Conservation (phyloP, 116 monocot species). For the Cymodocea nodosa region DNA sequence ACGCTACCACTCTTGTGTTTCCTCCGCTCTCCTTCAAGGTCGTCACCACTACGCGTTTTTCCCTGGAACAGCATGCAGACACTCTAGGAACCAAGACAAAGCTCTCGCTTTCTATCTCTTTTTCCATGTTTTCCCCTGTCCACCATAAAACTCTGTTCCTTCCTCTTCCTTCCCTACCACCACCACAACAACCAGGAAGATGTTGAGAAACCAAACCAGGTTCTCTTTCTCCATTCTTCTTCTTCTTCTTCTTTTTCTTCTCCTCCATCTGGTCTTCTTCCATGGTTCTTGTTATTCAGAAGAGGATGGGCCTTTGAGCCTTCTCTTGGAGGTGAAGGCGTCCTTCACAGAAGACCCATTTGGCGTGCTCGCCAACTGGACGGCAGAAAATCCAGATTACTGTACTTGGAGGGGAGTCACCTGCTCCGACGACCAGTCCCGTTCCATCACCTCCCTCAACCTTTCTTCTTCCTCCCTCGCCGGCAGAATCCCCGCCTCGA, state of each 20-base stretch:
- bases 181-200: background rate
- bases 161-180: background rate
- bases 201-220: background rate
- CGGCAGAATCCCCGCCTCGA: slow-evolving; percentile 30
- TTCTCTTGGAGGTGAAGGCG: slow-evolving; percentile 42
- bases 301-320: background rate
- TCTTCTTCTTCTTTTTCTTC: background rate
- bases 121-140: background rate
- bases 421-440: slow-evolving; percentile 15
- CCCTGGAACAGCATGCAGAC: too few species aligned
- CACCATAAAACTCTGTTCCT: background rate
- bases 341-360: slow-evolving; percentile 57
- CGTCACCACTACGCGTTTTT: too few species aligned
- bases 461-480: slow-evolving; percentile 38
- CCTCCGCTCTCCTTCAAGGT: too few species aligned
- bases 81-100: too few species aligned
- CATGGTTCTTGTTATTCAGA: background rate
- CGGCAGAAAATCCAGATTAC: slow-evolving; percentile 23
- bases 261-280: background rate
- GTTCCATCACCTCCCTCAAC: slow-evolving; percentile 32
- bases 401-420: slow-evolving; percentile 64
- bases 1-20: too few species aligned
- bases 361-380: slow-evolving; percentile 41
- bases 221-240: background rate
- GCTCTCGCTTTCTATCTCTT: background rate